Evolutionary conservation across 129 eudicot genomes (phyloP).

Genomic region (Centella asiatica): DNA sequence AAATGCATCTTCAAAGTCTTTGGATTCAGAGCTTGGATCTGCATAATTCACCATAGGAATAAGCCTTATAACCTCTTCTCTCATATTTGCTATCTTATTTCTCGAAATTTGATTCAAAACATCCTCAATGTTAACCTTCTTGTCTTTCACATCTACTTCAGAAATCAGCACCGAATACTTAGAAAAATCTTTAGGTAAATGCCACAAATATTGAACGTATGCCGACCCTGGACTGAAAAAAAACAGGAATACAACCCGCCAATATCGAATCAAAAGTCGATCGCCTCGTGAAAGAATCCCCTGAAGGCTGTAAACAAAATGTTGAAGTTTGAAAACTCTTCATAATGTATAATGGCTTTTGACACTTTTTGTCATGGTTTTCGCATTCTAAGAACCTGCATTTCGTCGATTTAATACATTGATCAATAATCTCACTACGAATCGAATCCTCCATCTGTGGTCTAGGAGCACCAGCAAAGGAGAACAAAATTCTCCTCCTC

Average conservation of each 20-base stretch:
- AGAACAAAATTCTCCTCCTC: slow-evolving; percentile 30
- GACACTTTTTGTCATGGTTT: slow-evolving; percentile 32
- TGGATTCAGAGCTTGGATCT: slow-evolving; percentile 50
- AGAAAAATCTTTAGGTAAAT: slow-evolving; percentile 46
- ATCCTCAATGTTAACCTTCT: slow-evolving; percentile 46
- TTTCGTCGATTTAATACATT: slow-evolving; percentile 25
- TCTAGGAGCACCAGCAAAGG: slow-evolving; percentile 68
- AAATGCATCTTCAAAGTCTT: slow-evolving; percentile 58
- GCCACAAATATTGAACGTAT: slow-evolving; percentile 80
- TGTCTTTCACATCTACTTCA: slow-evolving; percentile 43
- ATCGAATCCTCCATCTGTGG: slow-evolving; percentile 46
- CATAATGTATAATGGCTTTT: slow-evolving; percentile 50
- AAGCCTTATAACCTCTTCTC: slow-evolving; percentile 53
- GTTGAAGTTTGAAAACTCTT: slow-evolving; percentile 42
- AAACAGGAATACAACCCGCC: slow-evolving; percentile 93
- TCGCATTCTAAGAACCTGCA: slow-evolving; percentile 53
- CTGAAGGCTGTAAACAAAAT: slow-evolving; percentile 81
- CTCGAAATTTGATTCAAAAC: slow-evolving; percentile 29
- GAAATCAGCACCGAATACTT: slow-evolving; percentile 69
- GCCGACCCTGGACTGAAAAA: slow-evolving; percentile 82
- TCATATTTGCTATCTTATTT: slow-evolving; percentile 39
- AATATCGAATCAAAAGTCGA: slow-evolving; percentile 81
- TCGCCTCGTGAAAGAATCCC: slow-evolving; percentile 76
- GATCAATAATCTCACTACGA: slow-evolving; percentile 50
- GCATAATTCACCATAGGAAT: slow-evolving; percentile 66